These are phyloP conservation scores for Cladosporium phlei DNA, from an alignment of 2,329 filamentous ascomycete genomes.

Conservation along the genomic window DNA sequence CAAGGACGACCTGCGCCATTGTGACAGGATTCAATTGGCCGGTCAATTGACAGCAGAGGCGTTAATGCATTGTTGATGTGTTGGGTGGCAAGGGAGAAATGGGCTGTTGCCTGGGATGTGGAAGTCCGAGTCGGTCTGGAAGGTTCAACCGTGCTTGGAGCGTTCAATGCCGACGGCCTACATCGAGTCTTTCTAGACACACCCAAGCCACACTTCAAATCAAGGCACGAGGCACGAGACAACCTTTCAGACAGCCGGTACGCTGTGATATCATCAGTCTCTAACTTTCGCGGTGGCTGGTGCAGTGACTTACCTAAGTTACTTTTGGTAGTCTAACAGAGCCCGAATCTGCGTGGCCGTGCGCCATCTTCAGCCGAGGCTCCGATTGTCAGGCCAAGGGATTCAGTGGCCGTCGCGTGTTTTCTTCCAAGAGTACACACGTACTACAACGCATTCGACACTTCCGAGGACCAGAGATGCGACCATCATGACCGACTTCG, in stretches of 20 bases:
- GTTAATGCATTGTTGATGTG: neutral
- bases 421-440: neutral
- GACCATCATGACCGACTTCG: slow-evolving; percentile 58
- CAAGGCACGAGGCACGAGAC: too few relatives aligned
- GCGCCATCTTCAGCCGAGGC: neutral
- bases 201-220: too few relatives aligned
- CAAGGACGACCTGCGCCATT: slow-evolving; percentile 8
- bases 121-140: too few relatives aligned
- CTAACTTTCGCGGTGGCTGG: slow-evolving; percentile 9
- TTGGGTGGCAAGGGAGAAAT: too few relatives aligned
- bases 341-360: slow-evolving; percentile 1
- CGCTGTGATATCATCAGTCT: neutral
- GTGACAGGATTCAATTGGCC: neutral
- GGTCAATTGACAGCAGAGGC: neutral
- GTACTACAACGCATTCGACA: neutral
- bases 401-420: slow-evolving; percentile 1
- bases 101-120: neutral
- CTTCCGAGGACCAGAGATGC: slow-evolving; percentile 3
- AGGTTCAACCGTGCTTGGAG: too few relatives aligned
- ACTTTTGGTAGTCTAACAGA: neutral
- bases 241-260: too few relatives aligned
- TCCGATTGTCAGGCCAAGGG: neutral
- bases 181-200: too few relatives aligned
- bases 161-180: too few relatives aligned
- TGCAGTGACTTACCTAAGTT: too few relatives aligned